Evolutionary conservation across 106 monocot genomes (phyloP).

Genomic region (Phalaenopsis equestris): DNA sequence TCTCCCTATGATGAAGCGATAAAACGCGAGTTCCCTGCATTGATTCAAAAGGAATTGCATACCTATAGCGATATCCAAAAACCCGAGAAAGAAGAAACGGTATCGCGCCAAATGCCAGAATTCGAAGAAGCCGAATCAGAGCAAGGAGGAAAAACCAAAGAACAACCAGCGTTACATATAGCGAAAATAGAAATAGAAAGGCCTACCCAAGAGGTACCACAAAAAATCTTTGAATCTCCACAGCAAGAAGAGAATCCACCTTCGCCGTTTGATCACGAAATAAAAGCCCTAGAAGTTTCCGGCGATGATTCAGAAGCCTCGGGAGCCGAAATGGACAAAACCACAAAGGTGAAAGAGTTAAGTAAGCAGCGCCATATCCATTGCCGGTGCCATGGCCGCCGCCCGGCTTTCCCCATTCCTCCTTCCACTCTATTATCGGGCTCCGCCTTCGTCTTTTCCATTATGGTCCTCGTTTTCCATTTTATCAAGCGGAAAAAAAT

Average conservation of each 20-base stretch:
- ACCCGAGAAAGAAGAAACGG: neutral
- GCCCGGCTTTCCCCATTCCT: slow-evolving; percentile 3
- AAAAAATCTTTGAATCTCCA: neutral
- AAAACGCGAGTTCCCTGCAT: neutral
- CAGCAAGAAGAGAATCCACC: neutral
- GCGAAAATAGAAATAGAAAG: neutral
- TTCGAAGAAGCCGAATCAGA: neutral
- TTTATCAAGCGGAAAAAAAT: neutral
- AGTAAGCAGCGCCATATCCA: neutral
- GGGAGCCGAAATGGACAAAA: neutral
- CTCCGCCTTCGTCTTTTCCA: slow-evolving; percentile 3
- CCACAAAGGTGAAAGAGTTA: neutral
- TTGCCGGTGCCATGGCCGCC: neutral
- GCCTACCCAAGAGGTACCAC: neutral
- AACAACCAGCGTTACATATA: neutral
- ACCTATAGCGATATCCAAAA: neutral
- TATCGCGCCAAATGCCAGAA: neutral
- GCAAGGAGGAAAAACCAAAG: neutral
- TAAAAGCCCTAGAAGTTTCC: neutral
- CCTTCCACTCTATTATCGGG: neutral
- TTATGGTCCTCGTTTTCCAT: slow-evolving; percentile 9
- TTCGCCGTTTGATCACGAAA: neutral
- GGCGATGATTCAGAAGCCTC: neutral
- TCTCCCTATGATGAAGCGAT: neutral
- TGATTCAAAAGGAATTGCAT: slow-evolving; percentile 3